These are phyloP conservation scores for Umbilicus rupestris DNA, from an alignment of 164 flowering plant species.

Conservation along the genomic window DNA sequence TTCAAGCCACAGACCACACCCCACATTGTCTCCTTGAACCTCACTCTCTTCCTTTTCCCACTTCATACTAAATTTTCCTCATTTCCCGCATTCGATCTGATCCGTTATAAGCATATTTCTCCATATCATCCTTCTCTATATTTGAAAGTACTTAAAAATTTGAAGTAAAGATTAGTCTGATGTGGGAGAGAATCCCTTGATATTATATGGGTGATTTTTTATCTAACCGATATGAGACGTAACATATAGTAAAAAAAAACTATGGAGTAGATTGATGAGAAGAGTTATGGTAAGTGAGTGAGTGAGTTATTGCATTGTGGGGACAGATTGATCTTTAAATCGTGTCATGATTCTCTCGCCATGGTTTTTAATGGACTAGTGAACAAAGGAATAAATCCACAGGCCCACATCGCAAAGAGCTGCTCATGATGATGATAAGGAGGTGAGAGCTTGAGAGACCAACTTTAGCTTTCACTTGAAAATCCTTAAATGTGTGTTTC, in stretches of 20 bases:
- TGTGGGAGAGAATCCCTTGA: too few species aligned
- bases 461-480: background rate
- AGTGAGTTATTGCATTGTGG: background rate
- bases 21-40: background rate
- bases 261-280: too few species aligned
- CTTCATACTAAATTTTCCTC: background rate
- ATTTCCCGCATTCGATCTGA: background rate
- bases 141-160: too few species aligned
- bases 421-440: background rate
- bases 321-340: background rate
- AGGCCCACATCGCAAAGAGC: constrained; percentile 2
- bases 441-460: background rate
- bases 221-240: too few species aligned
- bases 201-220: too few species aligned
- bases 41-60: background rate
- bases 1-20: background rate
- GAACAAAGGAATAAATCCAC: constrained; percentile 1
- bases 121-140: too few species aligned
- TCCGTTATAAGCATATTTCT: background rate
- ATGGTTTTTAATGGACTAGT: background rate
- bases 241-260: too few species aligned
- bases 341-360: constrained; percentile 6
- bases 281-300: too few species aligned
- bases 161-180: too few species aligned
- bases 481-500: background rate